These are phyloP conservation scores for Apiospora sp. DNA, from an alignment of 2,329 filamentous ascomycete species.

Conservation along the genomic window DNA sequence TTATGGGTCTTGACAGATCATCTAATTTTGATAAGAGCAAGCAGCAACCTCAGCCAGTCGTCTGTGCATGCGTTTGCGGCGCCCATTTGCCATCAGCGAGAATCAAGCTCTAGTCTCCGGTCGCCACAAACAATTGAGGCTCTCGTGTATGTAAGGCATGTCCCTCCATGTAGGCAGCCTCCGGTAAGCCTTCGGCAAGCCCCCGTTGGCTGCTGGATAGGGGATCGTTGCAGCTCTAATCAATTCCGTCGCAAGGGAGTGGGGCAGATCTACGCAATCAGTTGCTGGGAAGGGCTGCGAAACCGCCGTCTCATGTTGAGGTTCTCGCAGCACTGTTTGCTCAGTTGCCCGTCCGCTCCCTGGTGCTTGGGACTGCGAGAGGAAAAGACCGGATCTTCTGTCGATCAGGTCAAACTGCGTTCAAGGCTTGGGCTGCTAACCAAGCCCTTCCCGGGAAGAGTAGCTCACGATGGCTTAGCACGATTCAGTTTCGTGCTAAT, in stretches of 20 bases:
- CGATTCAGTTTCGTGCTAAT: slow-evolving; percentile 22
- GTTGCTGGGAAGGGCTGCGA: slow-evolving; percentile 31
- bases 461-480: slow-evolving; percentile 22
- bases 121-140: slow-evolving; percentile 20
- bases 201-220: not conserved
- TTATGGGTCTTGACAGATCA: slow-evolving; percentile 22
- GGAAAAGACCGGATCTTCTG: slow-evolving; percentile 20
- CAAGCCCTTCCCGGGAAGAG: slow-evolving; percentile 24
- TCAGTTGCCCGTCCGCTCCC: slow-evolving; percentile 3
- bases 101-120: not conserved
- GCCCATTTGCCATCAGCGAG: slow-evolving; percentile 8
- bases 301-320: slow-evolving; percentile 40
- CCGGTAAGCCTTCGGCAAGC: not conserved
- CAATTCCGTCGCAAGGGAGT: slow-evolving; percentile 19
- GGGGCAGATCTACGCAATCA: slow-evolving; percentile 28
- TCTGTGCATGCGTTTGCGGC: slow-evolving; percentile 20
- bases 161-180: not conserved
- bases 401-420: slow-evolving; percentile 30
- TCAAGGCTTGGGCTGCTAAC: slow-evolving; percentile 25
- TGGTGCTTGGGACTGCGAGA: not conserved
- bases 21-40: slow-evolving; percentile 23
- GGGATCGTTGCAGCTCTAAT: not conserved
- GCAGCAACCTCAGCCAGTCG: slow-evolving; percentile 18
- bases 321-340: slow-evolving; percentile 23
- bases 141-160: slow-evolving; percentile 3